Evolutionary conservation across 2,329 filamentous ascomycete genomes (phyloP).

Genomic region (Monascus ruber): DNA sequence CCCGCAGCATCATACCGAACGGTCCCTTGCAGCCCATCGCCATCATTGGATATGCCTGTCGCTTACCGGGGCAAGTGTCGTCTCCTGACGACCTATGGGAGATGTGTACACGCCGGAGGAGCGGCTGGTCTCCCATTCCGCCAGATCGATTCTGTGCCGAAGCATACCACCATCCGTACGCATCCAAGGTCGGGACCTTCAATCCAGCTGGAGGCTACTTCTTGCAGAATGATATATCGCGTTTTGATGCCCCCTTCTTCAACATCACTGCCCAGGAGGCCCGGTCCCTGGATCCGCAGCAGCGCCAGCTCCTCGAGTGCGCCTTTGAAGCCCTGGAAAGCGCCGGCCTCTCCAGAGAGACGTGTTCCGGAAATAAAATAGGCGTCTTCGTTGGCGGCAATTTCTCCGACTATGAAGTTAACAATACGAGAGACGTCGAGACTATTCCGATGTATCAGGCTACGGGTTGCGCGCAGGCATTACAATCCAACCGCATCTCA

Average conservation of each 20-base stretch:
- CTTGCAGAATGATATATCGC: constrained; percentile 12
- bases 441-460: constrained; percentile 14
- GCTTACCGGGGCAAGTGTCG: constrained; percentile 12
- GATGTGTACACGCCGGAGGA: constrained; percentile 10
- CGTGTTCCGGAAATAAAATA: constrained; percentile 14
- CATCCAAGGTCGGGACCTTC: constrained; percentile 10
- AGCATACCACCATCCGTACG: constrained; percentile 16
- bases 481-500: constrained; percentile 18
- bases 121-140: constrained; percentile 12
- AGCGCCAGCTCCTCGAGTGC: constrained; percentile 18
- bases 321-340: constrained; percentile 20
- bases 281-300: constrained; percentile 21
- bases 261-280: constrained; percentile 21
- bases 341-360: constrained; percentile 9
- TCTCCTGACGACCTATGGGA: constrained; percentile 11
- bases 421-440: constrained; percentile 18
- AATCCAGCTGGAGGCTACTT: constrained; percentile 10
- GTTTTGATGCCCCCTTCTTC: constrained; percentile 26
- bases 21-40: constrained; percentile 10
- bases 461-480: constrained; percentile 15
- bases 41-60: constrained; percentile 15
- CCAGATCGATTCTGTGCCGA: constrained; percentile 8
- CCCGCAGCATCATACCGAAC: too few relatives aligned
- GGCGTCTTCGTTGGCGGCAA: constrained; percentile 19
- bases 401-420: constrained; percentile 19